A percentile compares a stretch with the other conserved stretches of the same genome.
These are phyloP conservation scores for Cicer cuneatum DNA, from an alignment of 306 rosid species.

Conservation along the genomic window DNA sequence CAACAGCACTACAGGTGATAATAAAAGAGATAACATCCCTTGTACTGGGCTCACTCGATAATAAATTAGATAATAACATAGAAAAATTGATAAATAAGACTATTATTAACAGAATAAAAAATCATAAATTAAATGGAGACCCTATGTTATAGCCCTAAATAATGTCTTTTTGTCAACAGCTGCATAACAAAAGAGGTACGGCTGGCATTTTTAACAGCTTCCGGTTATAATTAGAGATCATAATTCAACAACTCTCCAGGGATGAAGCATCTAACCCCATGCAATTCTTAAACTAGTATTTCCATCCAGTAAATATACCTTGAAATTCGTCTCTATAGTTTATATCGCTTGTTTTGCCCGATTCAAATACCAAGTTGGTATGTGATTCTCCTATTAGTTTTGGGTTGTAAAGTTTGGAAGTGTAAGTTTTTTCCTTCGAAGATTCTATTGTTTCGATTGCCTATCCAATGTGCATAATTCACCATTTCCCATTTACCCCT, in stretches of 20 bases:
- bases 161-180: neutral
- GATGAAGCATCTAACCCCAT: neutral
- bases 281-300: conserved; percentile 8
- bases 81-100: conserved; percentile 10
- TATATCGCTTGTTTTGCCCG: neutral
- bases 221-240: conserved; percentile 26
- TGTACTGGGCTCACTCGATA: conserved; percentile 4
- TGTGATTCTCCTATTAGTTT: neutral
- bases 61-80: conserved; percentile 20
- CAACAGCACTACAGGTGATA: conserved; percentile 3
- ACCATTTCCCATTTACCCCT: neutral
- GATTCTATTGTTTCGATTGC: neutral
- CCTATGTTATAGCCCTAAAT: conserved; percentile 8
- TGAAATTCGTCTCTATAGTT: neutral
- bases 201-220: conserved; percentile 10
- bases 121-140: conserved; percentile 32
- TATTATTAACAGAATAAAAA: conserved; percentile 16
- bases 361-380: neutral
- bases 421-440: neutral
- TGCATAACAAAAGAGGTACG: conserved; percentile 13
- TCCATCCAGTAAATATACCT: neutral
- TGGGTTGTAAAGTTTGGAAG: neutral
- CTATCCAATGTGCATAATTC: neutral
- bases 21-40: conserved; percentile 15
- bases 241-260: conserved; percentile 29